Evolutionary conservation across 1,284 basidiomycete species (phyloP).

Genomic region (Taiwanofungus camphoratus): DNA sequence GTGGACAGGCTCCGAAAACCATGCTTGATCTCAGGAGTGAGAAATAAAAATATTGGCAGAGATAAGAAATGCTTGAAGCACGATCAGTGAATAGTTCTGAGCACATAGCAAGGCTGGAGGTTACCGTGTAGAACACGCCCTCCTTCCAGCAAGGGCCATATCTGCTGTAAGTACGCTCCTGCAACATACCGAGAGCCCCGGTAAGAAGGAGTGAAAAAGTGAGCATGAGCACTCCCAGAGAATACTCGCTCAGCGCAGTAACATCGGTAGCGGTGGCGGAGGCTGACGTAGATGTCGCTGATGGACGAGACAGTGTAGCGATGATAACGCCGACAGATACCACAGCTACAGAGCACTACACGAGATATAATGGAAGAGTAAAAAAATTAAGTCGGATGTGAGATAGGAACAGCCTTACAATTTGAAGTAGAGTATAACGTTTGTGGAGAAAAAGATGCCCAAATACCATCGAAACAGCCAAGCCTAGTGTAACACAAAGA

Average conservation of each 20-base stretch:
- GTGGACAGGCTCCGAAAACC: conserved; percentile 43
- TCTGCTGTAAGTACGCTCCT: conserved; percentile 73
- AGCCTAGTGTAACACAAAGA: conserved; percentile 32
- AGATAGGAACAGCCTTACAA: conserved; percentile 38
- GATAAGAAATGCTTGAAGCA: conserved; percentile 62
- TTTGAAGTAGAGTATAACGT: conserved; percentile 56
- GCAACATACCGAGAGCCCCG: conserved; percentile 71
- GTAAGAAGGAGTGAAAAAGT: conserved; percentile 68
- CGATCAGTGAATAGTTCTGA: neutral
- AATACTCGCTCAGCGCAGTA: no score
- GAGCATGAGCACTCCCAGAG: conserved; percentile 69
- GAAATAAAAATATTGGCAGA: conserved; percentile 69
- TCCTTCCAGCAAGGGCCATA: conserved; percentile 82
- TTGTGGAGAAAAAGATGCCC: conserved; percentile 53
- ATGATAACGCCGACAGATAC: conserved; percentile 75
- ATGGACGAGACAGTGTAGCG: conserved; percentile 65
- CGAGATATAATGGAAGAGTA: neutral
- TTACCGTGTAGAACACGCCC: conserved; percentile 79
- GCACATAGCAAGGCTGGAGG: conserved; percentile 11
- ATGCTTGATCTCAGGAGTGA: conserved; percentile 50
- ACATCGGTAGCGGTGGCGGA: conserved; percentile 31
- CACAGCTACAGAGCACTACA: conserved; percentile 58
- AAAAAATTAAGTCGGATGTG: neutral
- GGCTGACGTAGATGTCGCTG: conserved; percentile 29
- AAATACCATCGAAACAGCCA: conserved; percentile 66